phyloP scores from a whole-genome alignment of 805 yeast genomes.

The Candida insectalens region DNA sequence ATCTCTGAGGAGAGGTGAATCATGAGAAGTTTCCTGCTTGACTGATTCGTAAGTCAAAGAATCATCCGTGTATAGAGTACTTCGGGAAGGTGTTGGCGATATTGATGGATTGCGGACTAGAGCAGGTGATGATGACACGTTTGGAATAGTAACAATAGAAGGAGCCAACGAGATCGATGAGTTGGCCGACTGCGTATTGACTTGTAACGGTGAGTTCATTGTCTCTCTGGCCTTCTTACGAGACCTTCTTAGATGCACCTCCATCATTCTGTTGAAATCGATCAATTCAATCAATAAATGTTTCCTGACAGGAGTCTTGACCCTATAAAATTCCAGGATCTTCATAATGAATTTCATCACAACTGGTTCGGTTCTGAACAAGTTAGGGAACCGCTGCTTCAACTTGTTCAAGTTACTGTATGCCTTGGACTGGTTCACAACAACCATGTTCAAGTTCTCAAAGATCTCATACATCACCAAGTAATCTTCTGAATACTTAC shows the following conservation, averaged over 20 bases:
- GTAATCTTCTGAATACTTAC: constrained; percentile 12
- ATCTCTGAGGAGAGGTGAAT: too few species aligned
- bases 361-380: constrained; percentile 43
- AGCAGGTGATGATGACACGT: constrained; percentile 1
- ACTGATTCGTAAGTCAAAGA: too few species aligned
- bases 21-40: too few species aligned
- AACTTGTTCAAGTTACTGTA: constrained; percentile 35
- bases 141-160: too few species aligned
- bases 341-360: constrained; percentile 43
- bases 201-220: constrained; percentile 1
- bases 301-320: constrained; percentile 51
- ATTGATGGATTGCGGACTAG: too few species aligned
- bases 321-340: constrained; percentile 46
- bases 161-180: too few species aligned
- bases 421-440: constrained; percentile 20
- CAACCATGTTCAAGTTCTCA: constrained; percentile 19
- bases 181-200: too few species aligned
- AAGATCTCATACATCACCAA: constrained; percentile 16
- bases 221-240: constrained; percentile 15
- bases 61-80: too few species aligned
- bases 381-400: constrained; percentile 37
- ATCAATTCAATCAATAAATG: constrained; percentile 55
- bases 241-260: constrained; percentile 37
- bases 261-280: constrained; percentile 43
- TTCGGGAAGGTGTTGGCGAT: too few species aligned